Base-by-base conservation (phyloP, 768 basidiomycete genomes). In the Mycena amicta region DNA sequence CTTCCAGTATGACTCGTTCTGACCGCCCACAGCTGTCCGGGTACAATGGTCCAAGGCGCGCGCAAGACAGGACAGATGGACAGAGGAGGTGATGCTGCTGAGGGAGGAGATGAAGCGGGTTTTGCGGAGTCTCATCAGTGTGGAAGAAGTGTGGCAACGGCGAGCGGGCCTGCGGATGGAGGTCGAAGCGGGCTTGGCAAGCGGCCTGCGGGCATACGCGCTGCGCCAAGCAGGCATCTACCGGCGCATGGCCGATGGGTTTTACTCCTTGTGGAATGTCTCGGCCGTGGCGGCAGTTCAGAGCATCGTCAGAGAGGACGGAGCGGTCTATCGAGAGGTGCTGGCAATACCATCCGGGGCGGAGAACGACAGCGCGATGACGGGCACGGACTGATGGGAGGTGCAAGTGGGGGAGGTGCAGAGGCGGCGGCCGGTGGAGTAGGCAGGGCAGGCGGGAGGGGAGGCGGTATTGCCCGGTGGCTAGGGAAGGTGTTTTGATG, bases 1-100 rank as follows among this genome's bases (percentile, higher is more conserved):
- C 22, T 23, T 22, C 20, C 5, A 25, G 11, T n/a, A 22, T 27
- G 11, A 31, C 30, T n/a, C 16, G 31, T 3, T 4, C 16, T 25
- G 12, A 26, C 45, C 5, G 18, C 18, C 33, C 33, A 37, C 33
- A 22, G 58, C 57, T 45, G 16, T 57, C 55, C 6, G 54, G 59
- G 65, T 70, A 5, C 66, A 67, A 31, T 70, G 66, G 66, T 56
- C 64, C 27, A 70, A 65, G 55, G 56, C 66, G 3, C 28, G 41
- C 18, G 66, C 63, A 2, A 50, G 60, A 3, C 54, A 46, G 1
- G 45, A 56, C 4, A 56, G 47, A 13, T 70, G 68, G 68, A 23
- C 26, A 2, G 69, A 70, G 22, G 68, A 70, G 29, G 61, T 68
- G 13, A 25, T 29, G 1, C 37, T 69, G 3, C 49, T 69, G 23